Conservation (phyloP, 176 grass and related monocot genomes). For the Chrysopogon serrulatus region DNA sequence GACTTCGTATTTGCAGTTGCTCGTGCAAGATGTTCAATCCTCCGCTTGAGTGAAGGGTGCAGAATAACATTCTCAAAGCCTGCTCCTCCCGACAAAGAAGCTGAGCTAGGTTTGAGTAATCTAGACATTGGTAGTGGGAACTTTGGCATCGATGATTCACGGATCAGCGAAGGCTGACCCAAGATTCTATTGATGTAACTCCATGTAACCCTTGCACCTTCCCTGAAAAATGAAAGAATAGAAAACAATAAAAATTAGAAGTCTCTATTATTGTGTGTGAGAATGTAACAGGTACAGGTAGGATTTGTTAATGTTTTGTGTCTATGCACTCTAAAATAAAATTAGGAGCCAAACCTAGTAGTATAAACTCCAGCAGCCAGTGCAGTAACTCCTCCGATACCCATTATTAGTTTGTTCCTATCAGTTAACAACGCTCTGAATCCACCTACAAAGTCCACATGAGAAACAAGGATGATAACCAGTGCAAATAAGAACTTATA, state of each 20-base stretch:
- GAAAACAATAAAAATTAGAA: conserved; percentile 5
- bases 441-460: conserved; percentile 58
- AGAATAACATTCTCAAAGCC: conserved; percentile 83
- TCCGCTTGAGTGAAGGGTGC: conserved; percentile 77
- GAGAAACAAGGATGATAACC: conserved; percentile 22
- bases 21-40: conserved; percentile 84
- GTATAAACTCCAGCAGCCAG: conserved; percentile 92
- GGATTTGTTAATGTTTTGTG: neutral
- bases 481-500: conserved; percentile 9
- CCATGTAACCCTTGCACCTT: conserved; percentile 91
- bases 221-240: conserved; percentile 48
- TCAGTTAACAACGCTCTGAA: conserved; percentile 77
- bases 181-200: conserved; percentile 95
- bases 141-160: conserved; percentile 94
- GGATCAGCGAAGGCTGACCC: conserved; percentile 89
- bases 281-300: neutral
- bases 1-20: conserved; percentile 96
- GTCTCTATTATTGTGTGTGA: neutral
- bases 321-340: neutral
- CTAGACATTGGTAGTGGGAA: conserved; percentile 60
- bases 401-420: conserved; percentile 77
- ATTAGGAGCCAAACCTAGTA: conserved; percentile 57
- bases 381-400: conserved; percentile 85
- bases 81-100: conserved; percentile 18
- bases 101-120: conserved; percentile 20